Evolutionary conservation across 495 filamentous ascomycete species (phyloP), one percentile per base, ranked within the genome.

Genomic region (Penicillium alfredii): DNA sequence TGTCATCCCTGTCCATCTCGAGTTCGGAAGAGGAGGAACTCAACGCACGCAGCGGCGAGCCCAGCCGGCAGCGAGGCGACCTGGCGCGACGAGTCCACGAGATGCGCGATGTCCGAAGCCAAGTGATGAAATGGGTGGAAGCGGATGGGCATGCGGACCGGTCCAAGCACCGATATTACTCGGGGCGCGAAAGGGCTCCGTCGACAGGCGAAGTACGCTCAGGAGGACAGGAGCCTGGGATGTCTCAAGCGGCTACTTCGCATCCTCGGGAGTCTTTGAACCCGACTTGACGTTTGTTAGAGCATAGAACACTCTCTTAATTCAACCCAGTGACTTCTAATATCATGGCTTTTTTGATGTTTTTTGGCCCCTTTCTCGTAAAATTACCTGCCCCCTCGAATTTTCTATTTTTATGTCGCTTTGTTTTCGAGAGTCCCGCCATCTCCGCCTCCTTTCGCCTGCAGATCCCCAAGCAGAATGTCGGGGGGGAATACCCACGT

Each of bases 1-100:
- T 61, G 40, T 45, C 73, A 18, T 62, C 73, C 38, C 46, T 76
- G 54, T 55, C 66, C 9, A 72, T 88, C 23, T 85, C 81, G 30
- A 86, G 80, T 33, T 80, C 76, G 27, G 87, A 90, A 31, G 78
- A 88, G 50, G 82, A 86, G 28, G 75, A 81, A 35, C 60, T 94
- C 16, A 73, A 81, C 31, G 72, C 74, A 25, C 60, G 68, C 18
- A 57, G 66, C 61, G 61, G 72, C 49, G 16, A 52, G 15, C 6
- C 41, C 29, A 34, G 40, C 19, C 57, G 55, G 21, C 48, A 56
- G 11, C 51, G 59, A 17, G 53, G 57, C 3, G 57, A 63, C 6
- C 30, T 64, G 15, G 35, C 56, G 0, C 49, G 53, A 21, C 55
- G 39, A 20, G 53, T 63, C 3, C 61, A 66, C 40, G 58, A 64